These are phyloP conservation scores for Populus hybrid DNA, from an alignment of 441 rosid species.

Conservation along the genomic window DNA sequence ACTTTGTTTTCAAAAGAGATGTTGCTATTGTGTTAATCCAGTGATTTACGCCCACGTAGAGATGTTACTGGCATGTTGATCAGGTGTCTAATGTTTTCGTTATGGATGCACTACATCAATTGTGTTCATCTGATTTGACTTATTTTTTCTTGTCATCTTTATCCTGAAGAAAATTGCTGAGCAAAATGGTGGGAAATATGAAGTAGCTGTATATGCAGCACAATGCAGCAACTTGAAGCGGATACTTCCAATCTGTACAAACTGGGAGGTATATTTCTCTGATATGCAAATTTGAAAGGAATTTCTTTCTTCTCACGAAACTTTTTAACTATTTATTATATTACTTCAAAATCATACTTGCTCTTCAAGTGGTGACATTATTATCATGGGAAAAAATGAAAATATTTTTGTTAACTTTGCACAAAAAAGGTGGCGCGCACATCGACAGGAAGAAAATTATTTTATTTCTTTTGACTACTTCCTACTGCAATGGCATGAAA, in stretches of 20 bases:
- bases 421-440: background rate
- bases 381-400: background rate
- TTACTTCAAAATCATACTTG: background rate
- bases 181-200: conserved; percentile 82
- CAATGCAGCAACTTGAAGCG: conserved; percentile 90
- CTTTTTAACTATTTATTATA: background rate
- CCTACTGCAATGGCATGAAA: conserved; percentile 7
- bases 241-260: conserved; percentile 84
- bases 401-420: background rate
- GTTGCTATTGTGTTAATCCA: background rate
- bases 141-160: conserved; percentile 8
- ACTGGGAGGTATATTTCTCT: conserved; percentile 82
- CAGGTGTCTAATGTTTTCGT: background rate
- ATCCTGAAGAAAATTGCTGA: conserved; percentile 76
- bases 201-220: conserved; percentile 84
- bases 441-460: background rate
- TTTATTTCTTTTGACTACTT: background rate
- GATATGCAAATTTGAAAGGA: conserved; percentile 3
- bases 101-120: background rate
- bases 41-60: background rate
- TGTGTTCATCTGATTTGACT: conserved; percentile 16
- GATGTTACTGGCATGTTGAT: background rate
- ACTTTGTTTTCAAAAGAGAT: background rate
- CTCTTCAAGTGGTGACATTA: background rate
- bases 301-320: background rate